These are phyloP conservation scores for Oehlia diaphana DNA, from an alignment of 192 early-diverging fungal genomes.

Conservation along the genomic window DNA sequence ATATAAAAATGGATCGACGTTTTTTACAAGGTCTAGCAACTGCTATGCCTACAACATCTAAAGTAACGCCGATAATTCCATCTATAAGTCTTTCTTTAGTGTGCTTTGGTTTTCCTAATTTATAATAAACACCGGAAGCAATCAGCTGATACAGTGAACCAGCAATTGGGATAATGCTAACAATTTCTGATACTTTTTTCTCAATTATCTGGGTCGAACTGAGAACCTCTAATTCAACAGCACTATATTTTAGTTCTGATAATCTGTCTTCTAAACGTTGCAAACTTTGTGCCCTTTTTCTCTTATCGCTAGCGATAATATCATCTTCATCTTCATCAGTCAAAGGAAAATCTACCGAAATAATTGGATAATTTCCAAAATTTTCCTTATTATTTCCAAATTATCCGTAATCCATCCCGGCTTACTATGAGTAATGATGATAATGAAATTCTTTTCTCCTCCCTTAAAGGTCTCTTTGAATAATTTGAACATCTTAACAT, in stretches of 20 bases:
- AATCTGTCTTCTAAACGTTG: no score
- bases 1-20: no score
- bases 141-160: slow-evolving; percentile 2
- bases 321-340: background rate
- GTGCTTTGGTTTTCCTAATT: background rate
- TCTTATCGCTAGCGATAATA: background rate
- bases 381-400: background rate
- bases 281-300: no score
- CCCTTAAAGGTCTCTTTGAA: slow-evolving; percentile 31
- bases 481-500: slow-evolving; percentile 16
- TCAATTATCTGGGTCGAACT: background rate
- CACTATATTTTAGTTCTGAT: no score
- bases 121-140: slow-evolving; percentile 4
- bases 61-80: background rate
- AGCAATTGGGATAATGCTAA: background rate
- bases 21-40: no score
- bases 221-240: slow-evolving; percentile 4
- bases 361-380: slow-evolving; percentile 31
- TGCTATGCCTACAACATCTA: no score
- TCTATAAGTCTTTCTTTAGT: background rate
- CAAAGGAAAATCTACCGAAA: slow-evolving; percentile 26
- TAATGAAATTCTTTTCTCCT: slow-evolving; percentile 26
- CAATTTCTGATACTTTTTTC: background rate
- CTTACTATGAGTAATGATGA: slow-evolving; percentile 29
- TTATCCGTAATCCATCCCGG: slow-evolving; percentile 20